phyloP scores from a whole-genome alignment of 2,329 filamentous ascomycete genomes.

The Talaromyces pinophilus region DNA sequence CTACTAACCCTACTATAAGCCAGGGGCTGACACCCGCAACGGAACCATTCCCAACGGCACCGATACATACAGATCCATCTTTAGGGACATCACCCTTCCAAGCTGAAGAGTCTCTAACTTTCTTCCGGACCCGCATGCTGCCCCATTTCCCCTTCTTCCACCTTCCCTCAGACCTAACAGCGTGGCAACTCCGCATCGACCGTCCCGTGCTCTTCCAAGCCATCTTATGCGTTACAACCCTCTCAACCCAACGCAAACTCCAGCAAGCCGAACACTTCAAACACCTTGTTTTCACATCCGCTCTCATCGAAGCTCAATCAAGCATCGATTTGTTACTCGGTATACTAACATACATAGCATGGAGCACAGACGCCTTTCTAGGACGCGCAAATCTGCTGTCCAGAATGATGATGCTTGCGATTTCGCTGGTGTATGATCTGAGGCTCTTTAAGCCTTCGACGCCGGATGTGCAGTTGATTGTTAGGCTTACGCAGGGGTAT shows the following conservation, averaged over 20 bases:
- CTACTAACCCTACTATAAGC: background rate
- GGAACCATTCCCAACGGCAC: background rate
- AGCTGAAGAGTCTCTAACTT: slow-evolving; percentile 29
- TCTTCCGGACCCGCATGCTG: slow-evolving; percentile 39
- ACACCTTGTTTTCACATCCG: slow-evolving; percentile 32
- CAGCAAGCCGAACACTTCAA: slow-evolving; percentile 36
- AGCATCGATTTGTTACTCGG: slow-evolving; percentile 42
- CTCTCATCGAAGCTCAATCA: slow-evolving; percentile 33
- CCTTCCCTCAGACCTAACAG: slow-evolving; percentile 32
- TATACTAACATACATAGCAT: slow-evolving; percentile 41
- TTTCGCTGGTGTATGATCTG: slow-evolving; percentile 43
- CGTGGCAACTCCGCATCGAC: slow-evolving; percentile 34
- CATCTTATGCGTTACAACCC: slow-evolving; percentile 38
- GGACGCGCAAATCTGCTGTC: slow-evolving; percentile 34
- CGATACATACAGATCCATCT: background rate
- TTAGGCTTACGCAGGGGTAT: slow-evolving; percentile 33
- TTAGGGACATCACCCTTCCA: slow-evolving; percentile 21
- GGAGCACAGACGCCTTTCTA: slow-evolving; percentile 42
- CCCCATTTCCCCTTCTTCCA: slow-evolving; percentile 41
- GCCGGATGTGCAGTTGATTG: slow-evolving; percentile 35
- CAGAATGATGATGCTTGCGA: slow-evolving; percentile 42
- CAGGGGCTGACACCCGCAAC: slow-evolving; percentile 1
- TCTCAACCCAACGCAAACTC: slow-evolving; percentile 34
- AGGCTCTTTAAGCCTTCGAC: slow-evolving; percentile 37
- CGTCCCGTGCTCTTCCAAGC: slow-evolving; percentile 41